Conservation (phyloP, 2,329 filamentous ascomycete genomes). For the Elsinoe australis region DNA sequence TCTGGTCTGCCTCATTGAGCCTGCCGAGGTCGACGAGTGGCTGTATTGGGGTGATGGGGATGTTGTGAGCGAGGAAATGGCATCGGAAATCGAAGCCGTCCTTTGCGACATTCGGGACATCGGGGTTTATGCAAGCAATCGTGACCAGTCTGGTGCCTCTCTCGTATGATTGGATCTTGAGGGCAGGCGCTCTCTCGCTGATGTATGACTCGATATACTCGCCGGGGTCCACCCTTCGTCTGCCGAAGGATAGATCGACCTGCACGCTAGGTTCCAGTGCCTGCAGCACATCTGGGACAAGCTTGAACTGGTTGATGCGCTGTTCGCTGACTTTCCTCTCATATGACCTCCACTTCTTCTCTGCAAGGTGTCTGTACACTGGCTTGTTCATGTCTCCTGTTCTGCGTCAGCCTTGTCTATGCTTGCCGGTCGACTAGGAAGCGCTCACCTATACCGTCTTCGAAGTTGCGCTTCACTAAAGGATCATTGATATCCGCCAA, state of each 20-base stretch:
- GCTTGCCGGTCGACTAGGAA: not conserved
- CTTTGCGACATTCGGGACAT: constrained; percentile 70
- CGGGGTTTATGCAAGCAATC: constrained; percentile 78
- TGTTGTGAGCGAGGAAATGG: constrained; percentile 76
- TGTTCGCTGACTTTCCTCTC: constrained; percentile 72
- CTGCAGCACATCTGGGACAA: constrained; percentile 82
- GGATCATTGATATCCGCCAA: constrained; percentile 93
- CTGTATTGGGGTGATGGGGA: constrained; percentile 54
- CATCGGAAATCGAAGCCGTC: constrained; percentile 74
- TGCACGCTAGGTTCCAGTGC: constrained; percentile 70
- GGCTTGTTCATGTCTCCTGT: constrained; percentile 91
- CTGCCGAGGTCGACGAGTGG: constrained; percentile 58
- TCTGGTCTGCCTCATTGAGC: constrained; percentile 52
- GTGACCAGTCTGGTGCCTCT: constrained; percentile 73
- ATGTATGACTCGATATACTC: constrained; percentile 66
- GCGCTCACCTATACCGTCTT: constrained; percentile 73
- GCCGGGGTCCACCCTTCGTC: constrained; percentile 61
- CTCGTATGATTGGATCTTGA: constrained; percentile 81
- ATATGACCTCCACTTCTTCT: constrained; percentile 80
- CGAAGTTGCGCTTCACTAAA: constrained; percentile 83
- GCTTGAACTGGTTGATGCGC: constrained; percentile 75
- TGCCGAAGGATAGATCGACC: constrained; percentile 70
- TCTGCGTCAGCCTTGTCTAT: not conserved
- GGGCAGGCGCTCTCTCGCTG: constrained; percentile 64
- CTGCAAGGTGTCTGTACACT: constrained; percentile 84